Percentiles rank a stretch among this genome's conserved stretches.
phyloP scores from a whole-genome alignment of 2,329 filamentous ascomycete genomes.

The Aspergillus carbonarius region DNA sequence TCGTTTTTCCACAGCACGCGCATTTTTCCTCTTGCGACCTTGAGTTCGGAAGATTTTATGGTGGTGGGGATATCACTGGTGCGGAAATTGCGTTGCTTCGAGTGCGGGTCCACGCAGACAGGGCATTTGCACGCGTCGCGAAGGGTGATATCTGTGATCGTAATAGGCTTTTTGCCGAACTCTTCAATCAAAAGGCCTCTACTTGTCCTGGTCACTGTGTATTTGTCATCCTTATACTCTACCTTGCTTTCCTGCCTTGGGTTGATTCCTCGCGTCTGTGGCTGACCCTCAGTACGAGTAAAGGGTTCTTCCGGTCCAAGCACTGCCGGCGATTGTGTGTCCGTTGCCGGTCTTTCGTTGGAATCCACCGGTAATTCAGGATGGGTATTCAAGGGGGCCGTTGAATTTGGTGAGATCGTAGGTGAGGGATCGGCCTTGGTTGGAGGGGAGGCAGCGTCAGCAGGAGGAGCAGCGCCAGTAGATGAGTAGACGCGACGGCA shows the following conservation, averaged over 20 bases:
- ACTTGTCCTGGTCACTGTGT: background rate
- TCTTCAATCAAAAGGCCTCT: background rate
- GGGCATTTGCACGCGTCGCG: conserved; percentile 58
- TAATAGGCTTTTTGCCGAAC: background rate
- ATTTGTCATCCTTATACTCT: background rate
- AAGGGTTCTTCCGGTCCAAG: too few species aligned
- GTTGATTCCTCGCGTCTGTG: background rate
- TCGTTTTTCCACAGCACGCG: conserved; percentile 64
- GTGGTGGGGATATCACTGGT: conserved; percentile 61
- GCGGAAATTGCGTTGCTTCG: conserved; percentile 63
- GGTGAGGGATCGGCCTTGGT: background rate
- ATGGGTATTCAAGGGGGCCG: background rate
- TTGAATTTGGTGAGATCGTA: background rate
- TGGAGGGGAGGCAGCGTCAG: background rate
- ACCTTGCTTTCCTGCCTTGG: background rate
- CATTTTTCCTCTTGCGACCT: conserved; percentile 45
- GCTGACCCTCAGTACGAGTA: too few species aligned
- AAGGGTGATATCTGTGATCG: conserved; percentile 32
- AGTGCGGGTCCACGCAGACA: conserved; percentile 56
- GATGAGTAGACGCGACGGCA: conserved; percentile 10
- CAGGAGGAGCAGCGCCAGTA: background rate
- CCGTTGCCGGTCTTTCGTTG: background rate
- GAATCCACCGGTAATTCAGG: background rate
- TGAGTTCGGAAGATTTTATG: conserved; percentile 43
- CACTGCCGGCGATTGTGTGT: background rate